Base-by-base conservation (phyloP, 2,329 filamentous ascomycete genomes). In the Onygenales sp. region DNA sequence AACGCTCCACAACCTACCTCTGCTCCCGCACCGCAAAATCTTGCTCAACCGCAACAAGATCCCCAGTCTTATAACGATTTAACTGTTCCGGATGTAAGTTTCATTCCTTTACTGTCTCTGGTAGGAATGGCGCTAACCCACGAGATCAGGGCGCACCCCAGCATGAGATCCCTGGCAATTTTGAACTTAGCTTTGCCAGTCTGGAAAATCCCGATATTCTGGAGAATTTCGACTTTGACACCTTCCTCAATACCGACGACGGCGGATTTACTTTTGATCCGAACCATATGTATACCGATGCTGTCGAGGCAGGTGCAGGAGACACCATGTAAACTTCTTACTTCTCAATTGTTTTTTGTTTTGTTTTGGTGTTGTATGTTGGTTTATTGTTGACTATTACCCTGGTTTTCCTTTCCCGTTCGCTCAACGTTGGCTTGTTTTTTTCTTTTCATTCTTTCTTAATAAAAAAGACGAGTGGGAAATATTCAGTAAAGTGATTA, bases 141-240 rank as follows among this genome's bases (percentile, higher is more conserved):
- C 21, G 21, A 27, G 21, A 27, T 27, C 21, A 27, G 21, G 21
- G 17, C 13, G 3, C 10, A 14, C 17, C 21, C 43, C 43, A 44
- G 43, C 11, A n/a, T 27, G 21, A 27, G 5, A 27, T 27, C 1
- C 5, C 21, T 27, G 21, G 1, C 17, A 3, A 61, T 51, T 72
- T 71, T 61, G 71, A 65, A 47, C 67, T 74, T 52, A 69, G 73
- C 59, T 76, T 76, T 61, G 70, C 67, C 59, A 62, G 70, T 50
- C 62, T 77, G 55, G 73, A 75, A 54, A 72, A 71, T 54, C 66
- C 67, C 38, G 73, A 77, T 60, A 68, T 76, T 35, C 63, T 77
- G 44, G 74, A 77, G 62, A 75, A 73, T 60, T 85, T 85, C 64
- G 81, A 85, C 66, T 85, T 85, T 64, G 82, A 85, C 63, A 81